A percentile compares a stretch with the other conserved stretches of the same genome.
Conservation (phyloP, 2,329 filamentous ascomycete species). For the Aspergillus sp. region DNA sequence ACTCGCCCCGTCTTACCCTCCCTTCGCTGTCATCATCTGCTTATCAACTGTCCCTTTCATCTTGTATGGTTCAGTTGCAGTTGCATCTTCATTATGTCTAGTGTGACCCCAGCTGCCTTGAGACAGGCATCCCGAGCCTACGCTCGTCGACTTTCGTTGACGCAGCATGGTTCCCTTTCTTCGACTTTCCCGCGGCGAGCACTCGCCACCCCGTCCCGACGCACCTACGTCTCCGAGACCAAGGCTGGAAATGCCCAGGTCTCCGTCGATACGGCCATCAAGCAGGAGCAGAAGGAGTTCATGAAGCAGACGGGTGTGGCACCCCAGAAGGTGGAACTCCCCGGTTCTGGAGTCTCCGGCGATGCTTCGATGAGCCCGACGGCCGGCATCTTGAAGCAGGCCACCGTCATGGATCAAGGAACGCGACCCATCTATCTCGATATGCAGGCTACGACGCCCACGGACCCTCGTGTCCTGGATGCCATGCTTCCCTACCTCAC, state of each 20-base stretch:
- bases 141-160: conserved; percentile 50
- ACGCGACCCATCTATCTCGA: conserved; percentile 95
- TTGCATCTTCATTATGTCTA: conserved; percentile 55
- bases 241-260: conserved; percentile 70
- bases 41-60: conserved; percentile 20
- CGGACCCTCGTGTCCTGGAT: conserved; percentile 91
- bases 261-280: conserved; percentile 77
- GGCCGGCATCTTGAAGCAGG: conserved; percentile 82
- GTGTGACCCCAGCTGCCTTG: conserved; percentile 65
- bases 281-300: conserved; percentile 81
- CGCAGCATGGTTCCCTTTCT: conserved; percentile 36
- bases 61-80: conserved; percentile 21
- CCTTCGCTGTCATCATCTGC: conserved; percentile 8
- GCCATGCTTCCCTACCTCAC: conserved; percentile 95
- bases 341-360: conserved; percentile 57
- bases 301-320: conserved; percentile 56
- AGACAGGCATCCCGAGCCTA: conserved; percentile 70
- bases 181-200: conserved; percentile 39
- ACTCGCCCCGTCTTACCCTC: conserved; percentile 16
- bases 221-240: conserved; percentile 81
- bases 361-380: conserved; percentile 78
- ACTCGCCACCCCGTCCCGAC: conserved; percentile 44
- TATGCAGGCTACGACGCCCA: conserved; percentile 95
- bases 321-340: conserved; percentile 59
- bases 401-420: conserved; percentile 88